Base-by-base conservation (phyloP, 2,329 filamentous ascomycete species). In the Colletotrichum liaoningense region DNA sequence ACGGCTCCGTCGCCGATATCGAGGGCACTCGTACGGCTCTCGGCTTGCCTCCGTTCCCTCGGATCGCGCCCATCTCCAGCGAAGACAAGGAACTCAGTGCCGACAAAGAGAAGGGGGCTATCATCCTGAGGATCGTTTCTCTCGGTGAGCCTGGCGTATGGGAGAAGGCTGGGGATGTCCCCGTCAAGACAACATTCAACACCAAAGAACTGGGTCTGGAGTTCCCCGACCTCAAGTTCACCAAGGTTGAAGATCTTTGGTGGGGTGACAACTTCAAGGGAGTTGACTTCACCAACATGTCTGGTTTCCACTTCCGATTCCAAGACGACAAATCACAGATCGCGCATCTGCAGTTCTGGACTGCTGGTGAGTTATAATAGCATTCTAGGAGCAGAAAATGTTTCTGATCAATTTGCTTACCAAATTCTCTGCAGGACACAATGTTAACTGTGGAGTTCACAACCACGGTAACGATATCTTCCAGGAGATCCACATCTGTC, bases 291-390 rank as follows among this genome's bases (percentile, higher is more conserved):
- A 63, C n/a, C 70, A 60, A 70, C 22, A 35, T 38, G 49, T 56
- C 58, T 60, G 59, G 70, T 9, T 64, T 65, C 19, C 52, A 38
- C 26, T 73, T 65, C 52, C 52, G 67, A 5, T 56, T 60, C 54
- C 55, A 38, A 5, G 26, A 33, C n/a, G 70, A 57, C n/a, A 38
- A 54, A 4, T 54, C 26, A 5, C 26, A 33, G 11, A 35, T 54
- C 16, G 28, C n/a, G 4, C 28, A 30, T 22, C 24, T 63, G n/a
- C 46, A 38, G 11, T 26, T 24, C 28, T 35, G 42, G 26, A 54
- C 60, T 5, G 46, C 14, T 22, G 14, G 60, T n/a, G 6, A 54
- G 60, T 54, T 8, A 24, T 8, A 5, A 6, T 11, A 26, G 49
- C 3, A 5, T 63, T 6, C 16, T 9, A 11, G 30, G 11, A 49